These are phyloP conservation scores for Psidium friedrichsthalianum DNA, from an alignment of 345 rosid species.

Conservation along the genomic window DNA sequence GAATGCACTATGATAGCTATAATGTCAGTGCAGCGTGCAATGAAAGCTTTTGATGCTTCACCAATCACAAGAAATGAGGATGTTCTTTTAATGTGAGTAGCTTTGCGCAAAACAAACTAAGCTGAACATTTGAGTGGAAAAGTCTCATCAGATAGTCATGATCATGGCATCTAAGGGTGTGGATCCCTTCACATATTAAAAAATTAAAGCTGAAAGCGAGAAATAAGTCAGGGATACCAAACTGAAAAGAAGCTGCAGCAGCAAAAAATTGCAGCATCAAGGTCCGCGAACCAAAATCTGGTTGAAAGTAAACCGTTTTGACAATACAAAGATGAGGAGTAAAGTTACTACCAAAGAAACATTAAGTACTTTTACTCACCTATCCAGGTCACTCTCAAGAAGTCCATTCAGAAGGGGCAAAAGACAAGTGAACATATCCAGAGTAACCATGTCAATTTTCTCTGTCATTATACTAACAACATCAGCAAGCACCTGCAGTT, in stretches of 20 bases:
- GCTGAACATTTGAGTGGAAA: not conserved
- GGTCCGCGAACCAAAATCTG: not conserved
- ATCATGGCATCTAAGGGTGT: not conserved
- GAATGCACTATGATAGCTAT: not conserved
- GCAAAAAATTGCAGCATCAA: not conserved
- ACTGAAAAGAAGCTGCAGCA: not conserved
- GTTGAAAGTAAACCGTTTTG: not conserved
- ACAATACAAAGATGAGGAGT: not conserved
- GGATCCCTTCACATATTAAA: not conserved
- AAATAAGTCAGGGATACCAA: not conserved
- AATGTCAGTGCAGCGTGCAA: not conserved
- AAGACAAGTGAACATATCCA: conserved; percentile 77
- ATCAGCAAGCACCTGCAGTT: conserved; percentile 75
- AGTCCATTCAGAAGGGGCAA: conserved; percentile 70
- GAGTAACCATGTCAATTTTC: conserved; percentile 62
- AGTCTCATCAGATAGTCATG: not conserved
- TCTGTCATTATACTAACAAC: conserved; percentile 49
- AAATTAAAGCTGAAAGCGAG: not conserved
- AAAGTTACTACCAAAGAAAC: not conserved
- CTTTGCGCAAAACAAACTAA: too few relatives aligned
- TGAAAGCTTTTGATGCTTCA: not conserved
- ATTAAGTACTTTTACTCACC: conserved; percentile 27
- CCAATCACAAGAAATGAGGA: not conserved
- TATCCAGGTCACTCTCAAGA: conserved; percentile 79
- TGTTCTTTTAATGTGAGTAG: not conserved